phyloP scores from a whole-genome alignment of 441 rosid species.

The Oxalis stricta region DNA sequence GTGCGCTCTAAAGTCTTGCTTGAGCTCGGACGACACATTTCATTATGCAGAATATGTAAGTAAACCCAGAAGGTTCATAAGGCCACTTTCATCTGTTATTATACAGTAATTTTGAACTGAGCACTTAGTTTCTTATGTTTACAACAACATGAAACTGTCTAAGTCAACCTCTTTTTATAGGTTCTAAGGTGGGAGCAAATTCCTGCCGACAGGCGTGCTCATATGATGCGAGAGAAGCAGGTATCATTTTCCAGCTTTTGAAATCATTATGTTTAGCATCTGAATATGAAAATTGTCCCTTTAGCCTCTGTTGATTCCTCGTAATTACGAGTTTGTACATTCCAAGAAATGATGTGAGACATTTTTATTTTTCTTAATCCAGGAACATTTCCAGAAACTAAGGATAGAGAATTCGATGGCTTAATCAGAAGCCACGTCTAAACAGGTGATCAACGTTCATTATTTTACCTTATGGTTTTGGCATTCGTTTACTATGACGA shows the following conservation, averaged over 20 bases:
- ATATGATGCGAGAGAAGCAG: conserved; percentile 85
- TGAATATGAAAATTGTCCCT: too few species aligned
- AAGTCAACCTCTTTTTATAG: conserved; percentile 23
- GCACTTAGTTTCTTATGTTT: too few species aligned
- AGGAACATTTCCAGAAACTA: conserved; percentile 85
- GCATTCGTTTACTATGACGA: neutral
- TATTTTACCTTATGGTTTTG: neutral
- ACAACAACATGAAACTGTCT: too few species aligned
- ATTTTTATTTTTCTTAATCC: conserved; percentile 6
- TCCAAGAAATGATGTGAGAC: too few species aligned
- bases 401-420: conserved; percentile 85
- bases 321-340: neutral
- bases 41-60: conserved; percentile 87
- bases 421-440: conserved; percentile 64
- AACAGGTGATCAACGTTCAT: conserved; percentile 42
- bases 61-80: neutral
- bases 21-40: conserved; percentile 59
- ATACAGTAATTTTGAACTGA: too few species aligned
- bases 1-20: conserved; percentile 46
- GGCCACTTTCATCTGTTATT: neutral
- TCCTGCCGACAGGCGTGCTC: conserved; percentile 83
- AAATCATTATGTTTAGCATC: too few species aligned
- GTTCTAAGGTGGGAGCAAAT: conserved; percentile 82
- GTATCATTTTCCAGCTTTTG: conserved; percentile 14
- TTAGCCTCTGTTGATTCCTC: neutral